Percentiles rank a stretch among this genome's conserved stretches.
These are phyloP conservation scores for Diaporthe batatas DNA, from an alignment of 2,329 filamentous ascomycete species.

Conservation along the genomic window DNA sequence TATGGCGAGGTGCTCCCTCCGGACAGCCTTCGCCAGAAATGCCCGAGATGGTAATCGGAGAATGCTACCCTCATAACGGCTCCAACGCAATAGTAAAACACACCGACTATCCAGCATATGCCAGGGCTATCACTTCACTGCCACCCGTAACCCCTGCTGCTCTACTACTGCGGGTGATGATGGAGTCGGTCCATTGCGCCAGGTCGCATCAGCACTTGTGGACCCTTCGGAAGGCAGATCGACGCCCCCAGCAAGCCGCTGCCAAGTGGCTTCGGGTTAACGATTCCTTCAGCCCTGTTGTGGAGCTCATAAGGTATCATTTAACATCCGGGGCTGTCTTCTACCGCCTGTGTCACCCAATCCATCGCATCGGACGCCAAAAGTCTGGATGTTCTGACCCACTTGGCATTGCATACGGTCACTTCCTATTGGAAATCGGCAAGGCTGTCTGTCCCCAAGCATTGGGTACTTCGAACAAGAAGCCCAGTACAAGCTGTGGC, in stretches of 20 bases:
- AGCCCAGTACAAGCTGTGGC: neutral
- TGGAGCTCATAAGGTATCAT: slow-evolving; percentile 9
- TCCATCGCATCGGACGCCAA: neutral
- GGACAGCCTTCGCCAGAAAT: neutral
- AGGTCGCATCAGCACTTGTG: slow-evolving; percentile 30
- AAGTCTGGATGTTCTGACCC: neutral
- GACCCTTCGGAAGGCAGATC: slow-evolving; percentile 20
- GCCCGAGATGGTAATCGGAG: neutral
- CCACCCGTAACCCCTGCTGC: neutral
- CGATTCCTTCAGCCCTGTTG: slow-evolving; percentile 30
- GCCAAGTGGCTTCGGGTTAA: neutral
- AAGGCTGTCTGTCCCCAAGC: neutral
- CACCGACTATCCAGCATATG: slow-evolving; percentile 12
- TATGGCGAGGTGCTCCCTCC: neutral
- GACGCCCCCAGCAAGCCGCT: slow-evolving; percentile 5
- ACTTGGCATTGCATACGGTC: neutral
- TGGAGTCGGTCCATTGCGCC: slow-evolving; percentile 5
- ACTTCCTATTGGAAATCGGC: neutral
- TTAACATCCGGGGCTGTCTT: neutral
- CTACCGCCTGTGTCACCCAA: neutral
- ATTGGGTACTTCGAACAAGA: neutral
- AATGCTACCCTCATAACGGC: neutral
- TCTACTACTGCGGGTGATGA: slow-evolving; percentile 8
- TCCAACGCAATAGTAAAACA: neutral
- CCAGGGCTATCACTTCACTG: neutral